These are phyloP conservation scores for Pilasporangium apinafurcum DNA, from an alignment of 352 stramenopile genomes.

Conservation along the genomic window DNA sequence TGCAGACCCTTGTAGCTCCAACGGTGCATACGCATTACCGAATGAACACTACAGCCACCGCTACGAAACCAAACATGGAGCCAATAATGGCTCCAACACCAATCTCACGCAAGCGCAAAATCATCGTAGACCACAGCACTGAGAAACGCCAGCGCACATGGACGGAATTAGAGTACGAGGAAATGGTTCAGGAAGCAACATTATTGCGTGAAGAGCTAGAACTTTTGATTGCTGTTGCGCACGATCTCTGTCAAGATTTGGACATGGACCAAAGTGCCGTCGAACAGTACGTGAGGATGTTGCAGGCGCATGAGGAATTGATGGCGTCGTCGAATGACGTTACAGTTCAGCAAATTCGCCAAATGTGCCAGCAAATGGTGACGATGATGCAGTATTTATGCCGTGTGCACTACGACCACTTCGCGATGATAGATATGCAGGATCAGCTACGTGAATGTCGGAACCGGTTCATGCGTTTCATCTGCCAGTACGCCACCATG, in stretches of 20 bases:
- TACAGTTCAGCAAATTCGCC: constrained; percentile 47
- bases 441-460: constrained; percentile 54
- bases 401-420: constrained; percentile 55
- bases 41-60: background rate
- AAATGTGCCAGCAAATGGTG: constrained; percentile 65
- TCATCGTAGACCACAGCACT: constrained; percentile 18
- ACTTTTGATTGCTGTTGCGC: constrained; percentile 49
- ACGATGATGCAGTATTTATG: constrained; percentile 72
- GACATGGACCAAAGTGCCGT: constrained; percentile 22
- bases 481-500: constrained; percentile 64
- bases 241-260: constrained; percentile 53
- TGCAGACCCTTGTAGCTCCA: constrained; percentile 5
- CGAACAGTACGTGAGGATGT: constrained; percentile 14
- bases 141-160: constrained; percentile 51
- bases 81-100: constrained; percentile 4
- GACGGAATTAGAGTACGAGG: constrained; percentile 70
- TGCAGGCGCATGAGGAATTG: constrained; percentile 39
- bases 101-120: constrained; percentile 41
- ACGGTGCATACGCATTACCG: constrained; percentile 4
- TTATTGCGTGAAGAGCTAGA: constrained; percentile 65
- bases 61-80: background rate
- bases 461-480: constrained; percentile 72
- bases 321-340: constrained; percentile 40
- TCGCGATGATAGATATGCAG: constrained; percentile 70
- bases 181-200: constrained; percentile 62